Evolutionary conservation across 192 early-diverging fungal species (phyloP).

Genomic region (Allomyces macrogynus): DNA sequence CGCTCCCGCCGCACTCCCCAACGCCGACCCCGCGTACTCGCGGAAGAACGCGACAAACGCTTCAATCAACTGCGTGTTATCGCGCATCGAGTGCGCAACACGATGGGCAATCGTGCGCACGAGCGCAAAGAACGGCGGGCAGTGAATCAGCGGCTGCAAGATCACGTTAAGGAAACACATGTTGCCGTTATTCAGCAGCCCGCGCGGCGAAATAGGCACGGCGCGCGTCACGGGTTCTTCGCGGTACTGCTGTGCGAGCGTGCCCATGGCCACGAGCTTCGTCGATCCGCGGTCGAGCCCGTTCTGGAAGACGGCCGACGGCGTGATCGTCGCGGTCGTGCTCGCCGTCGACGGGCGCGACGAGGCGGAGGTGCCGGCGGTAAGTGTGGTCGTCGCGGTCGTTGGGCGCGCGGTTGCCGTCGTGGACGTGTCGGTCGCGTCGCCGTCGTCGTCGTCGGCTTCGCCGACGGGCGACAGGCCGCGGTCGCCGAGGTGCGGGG

Average conservation of each 20-base stretch:
- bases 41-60: slow-evolving; percentile 23
- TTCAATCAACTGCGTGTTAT: slow-evolving; percentile 59
- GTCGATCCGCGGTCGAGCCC: too few relatives aligned
- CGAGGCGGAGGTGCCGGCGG: not conserved
- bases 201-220: slow-evolving; percentile 51
- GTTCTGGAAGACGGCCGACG: too few relatives aligned
- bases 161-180: slow-evolving; percentile 98
- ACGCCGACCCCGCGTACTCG: not conserved
- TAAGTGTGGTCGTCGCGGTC: not conserved
- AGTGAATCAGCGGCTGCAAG: slow-evolving; percentile 81
- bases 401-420: not conserved
- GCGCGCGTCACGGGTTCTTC: not conserved
- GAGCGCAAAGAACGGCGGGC: slow-evolving; percentile 78
- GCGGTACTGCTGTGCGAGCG: not conserved
- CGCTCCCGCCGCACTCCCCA: not conserved
- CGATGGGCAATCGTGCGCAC: slow-evolving; percentile 40
- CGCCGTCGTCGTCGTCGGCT: too few relatives aligned
- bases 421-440: not conserved
- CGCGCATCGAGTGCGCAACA: slow-evolving; percentile 48
- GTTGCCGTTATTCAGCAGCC: slow-evolving; percentile 89
- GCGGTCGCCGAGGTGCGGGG: not conserved
- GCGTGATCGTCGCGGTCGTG: not conserved
- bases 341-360: not conserved
- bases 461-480: not conserved
- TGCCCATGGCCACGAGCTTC: too few relatives aligned